Base-by-base conservation (phyloP, 352 stramenopile species). In the Peronospora belbahrii region DNA sequence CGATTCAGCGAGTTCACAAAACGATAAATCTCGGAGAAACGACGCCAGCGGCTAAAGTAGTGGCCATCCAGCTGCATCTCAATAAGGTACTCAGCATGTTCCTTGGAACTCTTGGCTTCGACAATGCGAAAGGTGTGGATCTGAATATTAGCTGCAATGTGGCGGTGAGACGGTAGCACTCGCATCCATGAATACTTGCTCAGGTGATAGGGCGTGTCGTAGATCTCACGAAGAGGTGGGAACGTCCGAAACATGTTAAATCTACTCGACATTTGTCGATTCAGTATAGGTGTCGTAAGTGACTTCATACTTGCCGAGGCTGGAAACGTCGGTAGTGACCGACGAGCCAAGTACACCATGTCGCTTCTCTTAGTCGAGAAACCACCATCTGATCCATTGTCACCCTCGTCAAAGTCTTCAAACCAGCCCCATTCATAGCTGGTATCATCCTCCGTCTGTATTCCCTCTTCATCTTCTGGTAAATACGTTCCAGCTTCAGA, bases 41-140 rank as follows among this genome's bases (percentile, higher is more conserved):
- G 80, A 13, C 73, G 72, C 80, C 80, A 91, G 28, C 62, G 65
- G 31, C 67, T 88, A 33, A 85, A 69, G 60, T 83, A 88, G 43
- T 66, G 66, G 18, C 72, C 74, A 48, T 88, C 80, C 14, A 91
- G 62, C 49, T 84, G 69, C 46, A 85, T 60, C 59, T 91, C 76
- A 25, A 91, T 67, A 27, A 88, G 61, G 48, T 87, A 91, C 70
- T 91, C 80, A 54, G 76, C 80, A 47, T 88, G 74, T 52, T 57
- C 68, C 39, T 67, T 67, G 6, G 52, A 76, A 10, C 17, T 43
- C 30, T 63, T 61, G 11, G 56, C 55, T 50, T 85, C 72, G 6
- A 91, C 76, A 44, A 91, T 88, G 7, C 80, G 76, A 59, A 91
- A 91, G 58, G 71, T 88, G 31, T 73, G 76, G 49, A 91, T 83